Base-by-base conservation (phyloP, 306 rosid species). In the Casuarina cunninghamiana region DNA sequence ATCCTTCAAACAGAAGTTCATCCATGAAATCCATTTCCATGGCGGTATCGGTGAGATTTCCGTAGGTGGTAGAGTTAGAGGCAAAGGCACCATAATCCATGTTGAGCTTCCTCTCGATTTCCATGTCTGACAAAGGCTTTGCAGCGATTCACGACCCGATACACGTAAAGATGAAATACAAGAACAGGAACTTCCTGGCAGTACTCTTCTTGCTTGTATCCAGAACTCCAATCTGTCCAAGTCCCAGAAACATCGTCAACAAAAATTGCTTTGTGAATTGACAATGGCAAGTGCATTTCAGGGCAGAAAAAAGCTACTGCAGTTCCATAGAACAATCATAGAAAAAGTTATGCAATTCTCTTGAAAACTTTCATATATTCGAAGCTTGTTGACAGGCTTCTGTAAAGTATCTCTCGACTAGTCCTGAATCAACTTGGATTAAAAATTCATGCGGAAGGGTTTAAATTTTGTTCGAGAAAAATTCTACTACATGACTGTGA, bases 1-100 rank as follows among this genome's bases (percentile, higher is more conserved):
- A 83, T 10, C 91, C 89, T 17, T 88, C 76, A 8, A 26, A 66
- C 19, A 85, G 72, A 21, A 85, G 71, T 45, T 88, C 91, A 45
- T 83, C 88, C 15, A 83, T 62, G 75, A 79, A 71, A 12, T 77
- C 86, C 44, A n/a, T 71, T 60, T 62, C 79, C 35, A 51, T 19
- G 9, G 11, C 15, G 2, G 76, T 51, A 10, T 37, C 74, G 6
- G 72, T 45, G 37, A 82, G 15, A 76, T 26, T 46, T 16, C 83
- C 83, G 43, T n/a, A 71, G 8, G 57, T 44, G 15, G 74, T 2
- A 0, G 49, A 45, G 37, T 75, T 65, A 9, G 80, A 75, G 73
- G 78, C 46, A 9, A 72, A 42, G 10, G 42, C 78, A 19, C 77
- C 77, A 37, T 85, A 88, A 19, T 85, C 87, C 89, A 86, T 77